Evolutionary conservation across 1,284 basidiomycete genomes (phyloP).

Genomic region (Irpex rosettiformis): DNA sequence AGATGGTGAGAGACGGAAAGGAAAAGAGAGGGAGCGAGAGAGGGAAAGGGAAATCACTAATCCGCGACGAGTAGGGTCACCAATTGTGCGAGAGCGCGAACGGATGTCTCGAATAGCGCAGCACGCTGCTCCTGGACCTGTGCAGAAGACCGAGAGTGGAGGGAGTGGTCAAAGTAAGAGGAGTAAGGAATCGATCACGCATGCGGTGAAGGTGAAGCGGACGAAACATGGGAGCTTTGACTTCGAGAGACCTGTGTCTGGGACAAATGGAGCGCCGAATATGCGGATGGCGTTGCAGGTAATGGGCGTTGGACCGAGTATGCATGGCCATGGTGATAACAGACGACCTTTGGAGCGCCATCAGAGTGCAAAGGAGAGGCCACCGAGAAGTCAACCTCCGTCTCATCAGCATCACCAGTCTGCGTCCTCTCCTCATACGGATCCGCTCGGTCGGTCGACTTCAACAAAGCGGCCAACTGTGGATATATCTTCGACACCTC

Average conservation of each 20-base stretch:
- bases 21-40: constrained; percentile 12
- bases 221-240: constrained; percentile 67
- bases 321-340: neutral
- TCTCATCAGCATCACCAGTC: constrained; percentile 3
- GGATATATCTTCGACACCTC: constrained; percentile 5
- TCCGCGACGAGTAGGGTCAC: constrained; percentile 30
- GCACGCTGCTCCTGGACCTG: constrained; percentile 18
- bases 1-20: constrained; percentile 12
- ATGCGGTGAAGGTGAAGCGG: constrained; percentile 29
- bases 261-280: constrained; percentile 17
- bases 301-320: constrained; percentile 17
- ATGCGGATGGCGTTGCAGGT: constrained; percentile 20
- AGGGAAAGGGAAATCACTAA: constrained; percentile 24
- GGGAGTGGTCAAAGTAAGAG: constrained; percentile 21
- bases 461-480: constrained; percentile 4
- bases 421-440: constrained; percentile 3
- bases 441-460: constrained; percentile 3
- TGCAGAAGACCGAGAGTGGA: constrained; percentile 27
- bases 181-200: constrained; percentile 23
- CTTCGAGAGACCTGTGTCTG: constrained; percentile 50
- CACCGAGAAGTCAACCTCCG: neutral
- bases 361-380: constrained; percentile 11
- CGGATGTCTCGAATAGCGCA: constrained; percentile 18
- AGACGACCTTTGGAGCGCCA: constrained; percentile 10
- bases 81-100: constrained; percentile 21